phyloP scores from a whole-genome alignment of 2,329 filamentous ascomycete genomes.

The Fusarium sp. region DNA sequence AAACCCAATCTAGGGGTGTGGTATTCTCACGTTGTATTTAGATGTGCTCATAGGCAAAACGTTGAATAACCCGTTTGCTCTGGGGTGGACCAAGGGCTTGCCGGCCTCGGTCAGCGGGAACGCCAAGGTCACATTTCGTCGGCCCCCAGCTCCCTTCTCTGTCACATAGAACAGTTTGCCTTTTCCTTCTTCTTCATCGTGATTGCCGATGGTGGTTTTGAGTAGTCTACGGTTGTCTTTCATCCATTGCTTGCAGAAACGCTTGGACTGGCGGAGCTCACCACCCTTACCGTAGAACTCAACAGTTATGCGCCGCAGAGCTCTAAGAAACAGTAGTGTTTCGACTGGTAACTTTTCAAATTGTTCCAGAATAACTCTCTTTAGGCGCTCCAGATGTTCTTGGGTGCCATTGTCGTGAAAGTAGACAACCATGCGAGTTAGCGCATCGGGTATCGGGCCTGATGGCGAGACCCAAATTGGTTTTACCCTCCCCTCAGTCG shows the following conservation, averaged over 20 bases:
- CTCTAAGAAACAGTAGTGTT: neutral
- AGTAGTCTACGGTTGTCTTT: neutral
- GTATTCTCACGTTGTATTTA: neutral
- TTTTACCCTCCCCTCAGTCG: rapidly evolving
- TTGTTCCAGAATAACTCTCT: rapidly evolving
- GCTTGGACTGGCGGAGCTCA: neutral
- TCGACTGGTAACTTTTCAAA: neutral
- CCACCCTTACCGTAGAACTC: neutral
- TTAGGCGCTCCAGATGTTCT: neutral
- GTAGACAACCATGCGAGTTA: neutral
- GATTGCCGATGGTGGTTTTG: rapidly evolving
- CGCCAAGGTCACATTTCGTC: neutral
- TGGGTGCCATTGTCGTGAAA: neutral
- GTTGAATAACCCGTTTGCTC: neutral
- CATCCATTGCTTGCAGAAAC: rapidly evolving
- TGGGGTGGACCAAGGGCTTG: rapidly evolving
- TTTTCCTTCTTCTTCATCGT: rapidly evolving
- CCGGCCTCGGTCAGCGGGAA: neutral
- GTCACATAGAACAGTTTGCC: rapidly evolving
- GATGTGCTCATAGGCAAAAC: neutral
- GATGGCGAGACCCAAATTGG: neutral
- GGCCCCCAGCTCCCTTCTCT: rapidly evolving
- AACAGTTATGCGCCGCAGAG: rapidly evolving
- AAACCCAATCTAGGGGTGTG: rapidly evolving
- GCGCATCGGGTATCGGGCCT: rapidly evolving